A percentile compares a stretch with the other conserved stretches of the same genome.
phyloP scores from a whole-genome alignment of 2,329 filamentous ascomycete species.

The Scedosporium apiospermum region DNA sequence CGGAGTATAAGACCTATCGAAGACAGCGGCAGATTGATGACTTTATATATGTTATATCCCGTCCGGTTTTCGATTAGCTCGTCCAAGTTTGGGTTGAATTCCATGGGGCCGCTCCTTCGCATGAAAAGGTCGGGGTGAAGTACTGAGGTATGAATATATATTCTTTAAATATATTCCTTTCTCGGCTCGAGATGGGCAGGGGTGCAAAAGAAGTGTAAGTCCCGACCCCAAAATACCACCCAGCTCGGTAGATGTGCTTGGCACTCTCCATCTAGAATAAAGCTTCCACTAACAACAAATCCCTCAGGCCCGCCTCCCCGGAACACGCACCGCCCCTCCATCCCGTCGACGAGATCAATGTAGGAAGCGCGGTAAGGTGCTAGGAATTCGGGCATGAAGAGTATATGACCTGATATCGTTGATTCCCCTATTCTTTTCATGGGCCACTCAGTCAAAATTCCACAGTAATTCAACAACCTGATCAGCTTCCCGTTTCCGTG shows the following conservation, averaged over 20 bases:
- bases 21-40: constrained; percentile 32
- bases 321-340: constrained; percentile 25
- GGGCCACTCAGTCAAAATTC: constrained; percentile 9
- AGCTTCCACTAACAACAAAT: too few relatives aligned
- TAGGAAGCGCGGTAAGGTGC: constrained; percentile 39
- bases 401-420: constrained; percentile 32
- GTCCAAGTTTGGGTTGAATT: constrained; percentile 38
- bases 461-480: constrained; percentile 42
- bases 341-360: constrained; percentile 35
- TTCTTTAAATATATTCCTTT: constrained; percentile 45
- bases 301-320: constrained; percentile 25
- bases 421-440: background rate
- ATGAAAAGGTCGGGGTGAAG: constrained; percentile 42
- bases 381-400: constrained; percentile 39
- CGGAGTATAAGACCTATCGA: constrained; percentile 39
- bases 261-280: too few relatives aligned
- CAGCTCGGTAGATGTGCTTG: too few relatives aligned
- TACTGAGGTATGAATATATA: constrained; percentile 43
- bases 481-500: constrained; percentile 23
- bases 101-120: constrained; percentile 42
- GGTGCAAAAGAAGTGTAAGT: constrained; percentile 34
- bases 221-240: background rate
- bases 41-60: constrained; percentile 43
- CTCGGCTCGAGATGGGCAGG: constrained; percentile 35
- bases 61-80: constrained; percentile 40